Percentiles rank a stretch among this genome's conserved stretches.
These are phyloP conservation scores for Malus asiatica DNA, from an alignment of 306 rosid genomes.

Conservation along the genomic window DNA sequence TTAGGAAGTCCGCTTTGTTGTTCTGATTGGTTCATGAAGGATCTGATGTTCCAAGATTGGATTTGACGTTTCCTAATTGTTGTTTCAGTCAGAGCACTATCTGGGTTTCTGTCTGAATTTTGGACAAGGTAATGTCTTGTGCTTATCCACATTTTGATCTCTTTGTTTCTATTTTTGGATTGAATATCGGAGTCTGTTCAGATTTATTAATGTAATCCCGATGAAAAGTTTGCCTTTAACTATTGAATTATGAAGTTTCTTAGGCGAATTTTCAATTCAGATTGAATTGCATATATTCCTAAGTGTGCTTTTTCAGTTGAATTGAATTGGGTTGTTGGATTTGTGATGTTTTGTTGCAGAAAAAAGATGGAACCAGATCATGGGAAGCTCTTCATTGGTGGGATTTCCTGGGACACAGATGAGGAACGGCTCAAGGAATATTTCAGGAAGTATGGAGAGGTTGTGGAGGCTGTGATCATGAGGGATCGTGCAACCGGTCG, in stretches of 20 bases:
- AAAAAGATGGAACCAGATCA: conserved; percentile 85
- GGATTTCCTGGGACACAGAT: conserved; percentile 96
- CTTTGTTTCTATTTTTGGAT: conserved; percentile 19
- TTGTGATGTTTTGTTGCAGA: conserved; percentile 35
- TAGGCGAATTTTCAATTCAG: conserved; percentile 15
- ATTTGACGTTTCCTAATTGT: conserved; percentile 41
- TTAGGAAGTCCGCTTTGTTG: conserved; percentile 32
- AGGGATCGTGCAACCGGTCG: conserved; percentile 94
- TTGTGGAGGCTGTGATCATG: conserved; percentile 92
- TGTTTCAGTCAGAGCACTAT: conserved; percentile 45
- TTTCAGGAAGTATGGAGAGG: conserved; percentile 81
- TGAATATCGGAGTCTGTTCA: conserved; percentile 21
- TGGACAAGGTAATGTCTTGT: conserved; percentile 37
- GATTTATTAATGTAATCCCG: conserved; percentile 13
- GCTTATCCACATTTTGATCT: conserved; percentile 48
- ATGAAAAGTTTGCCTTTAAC: conserved; percentile 8
- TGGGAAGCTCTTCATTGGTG: conserved; percentile 98
- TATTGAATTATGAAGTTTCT: conserved; percentile 25
- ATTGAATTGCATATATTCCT: conserved; percentile 19
- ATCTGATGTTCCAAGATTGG: conserved; percentile 66
- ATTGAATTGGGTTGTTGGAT: conserved; percentile 20
- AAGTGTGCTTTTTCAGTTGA: background rate
- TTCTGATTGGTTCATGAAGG: conserved; percentile 42
- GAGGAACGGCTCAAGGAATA: conserved; percentile 84
- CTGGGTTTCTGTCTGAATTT: conserved; percentile 60